These are phyloP conservation scores for Ananas comosus DNA, from an alignment of 176 grass and related monocot species.

Conservation along the genomic window DNA sequence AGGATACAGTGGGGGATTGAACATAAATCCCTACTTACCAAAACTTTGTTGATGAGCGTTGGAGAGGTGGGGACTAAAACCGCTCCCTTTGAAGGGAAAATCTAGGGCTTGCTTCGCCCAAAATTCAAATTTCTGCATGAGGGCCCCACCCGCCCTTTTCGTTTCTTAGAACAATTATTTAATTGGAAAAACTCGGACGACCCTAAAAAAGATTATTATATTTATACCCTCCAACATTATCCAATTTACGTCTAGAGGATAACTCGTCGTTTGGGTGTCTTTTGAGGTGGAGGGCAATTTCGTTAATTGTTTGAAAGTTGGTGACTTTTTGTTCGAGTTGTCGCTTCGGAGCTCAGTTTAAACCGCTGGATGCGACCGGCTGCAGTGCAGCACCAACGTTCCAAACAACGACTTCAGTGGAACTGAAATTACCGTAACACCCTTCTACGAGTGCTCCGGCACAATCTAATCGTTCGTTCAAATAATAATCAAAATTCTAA, in stretches of 20 bases:
- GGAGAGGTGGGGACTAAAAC: not conserved
- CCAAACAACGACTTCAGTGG: not conserved
- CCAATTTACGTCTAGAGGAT: not conserved
- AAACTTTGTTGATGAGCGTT: not conserved
- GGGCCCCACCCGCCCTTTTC: slow-evolving; percentile 11
- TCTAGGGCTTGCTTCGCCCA: slow-evolving; percentile 2
- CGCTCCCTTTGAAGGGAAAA: not conserved
- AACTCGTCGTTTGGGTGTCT: not conserved
- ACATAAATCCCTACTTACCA: slow-evolving; percentile 4
- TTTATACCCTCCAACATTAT: not conserved
- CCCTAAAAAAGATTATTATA: not conserved
- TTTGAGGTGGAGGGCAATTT: slow-evolving; percentile 6
- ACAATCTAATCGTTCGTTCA: not conserved
- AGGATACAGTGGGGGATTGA: not conserved
- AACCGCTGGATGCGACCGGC: slow-evolving; percentile 55
- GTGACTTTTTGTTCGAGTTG: not conserved
- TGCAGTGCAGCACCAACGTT: not conserved
- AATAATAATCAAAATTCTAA: not conserved
- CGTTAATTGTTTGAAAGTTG: not conserved
- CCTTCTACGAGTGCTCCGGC: not conserved
- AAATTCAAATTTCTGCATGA: slow-evolving; percentile 30
- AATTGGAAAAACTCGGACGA: not conserved
- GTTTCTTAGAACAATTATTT: not conserved
- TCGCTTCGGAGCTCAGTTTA: slow-evolving; percentile 8
- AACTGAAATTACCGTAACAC: not conserved